Conservation (phyloP, 129 eudicot genomes). For the Lactuca sativa region DNA sequence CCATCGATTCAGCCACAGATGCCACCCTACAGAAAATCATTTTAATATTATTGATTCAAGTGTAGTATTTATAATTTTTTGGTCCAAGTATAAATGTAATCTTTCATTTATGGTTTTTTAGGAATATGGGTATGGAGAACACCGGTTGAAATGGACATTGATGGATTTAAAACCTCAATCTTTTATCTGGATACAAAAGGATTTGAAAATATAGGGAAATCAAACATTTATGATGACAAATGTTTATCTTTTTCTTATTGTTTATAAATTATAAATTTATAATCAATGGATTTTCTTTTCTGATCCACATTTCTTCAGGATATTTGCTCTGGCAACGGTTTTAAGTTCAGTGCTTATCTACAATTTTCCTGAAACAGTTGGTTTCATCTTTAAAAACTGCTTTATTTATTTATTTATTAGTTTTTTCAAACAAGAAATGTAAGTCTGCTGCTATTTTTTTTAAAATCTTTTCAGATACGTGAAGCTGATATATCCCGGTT, state of each 20-base stretch:
- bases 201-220: constrained; percentile 96
- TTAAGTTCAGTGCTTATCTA: constrained; percentile 95
- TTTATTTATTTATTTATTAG: neutral
- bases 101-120: constrained; percentile 10
- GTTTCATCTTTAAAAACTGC: constrained; percentile 18
- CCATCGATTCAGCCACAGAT: too few relatives aligned
- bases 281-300: constrained; percentile 10
- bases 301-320: constrained; percentile 47
- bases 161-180: constrained; percentile 88
- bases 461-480: constrained; percentile 53
- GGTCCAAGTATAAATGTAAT: too few relatives aligned
- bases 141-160: constrained; percentile 73
- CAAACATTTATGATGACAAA: constrained; percentile 97
- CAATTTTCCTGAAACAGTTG: constrained; percentile 96
- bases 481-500: constrained; percentile 98
- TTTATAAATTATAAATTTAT: neutral
- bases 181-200: constrained; percentile 97
- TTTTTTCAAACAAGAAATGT: neutral
- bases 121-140: constrained; percentile 99
- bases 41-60: too few relatives aligned
- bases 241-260: constrained; percentile 20
- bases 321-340: constrained; percentile 95
- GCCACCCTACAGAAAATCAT: too few relatives aligned
- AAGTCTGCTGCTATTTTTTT: neutral
- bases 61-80: too few relatives aligned